These are phyloP conservation scores for Coemansia sp. DNA, from an alignment of 192 early-diverging fungal genomes.

Conservation along the genomic window DNA sequence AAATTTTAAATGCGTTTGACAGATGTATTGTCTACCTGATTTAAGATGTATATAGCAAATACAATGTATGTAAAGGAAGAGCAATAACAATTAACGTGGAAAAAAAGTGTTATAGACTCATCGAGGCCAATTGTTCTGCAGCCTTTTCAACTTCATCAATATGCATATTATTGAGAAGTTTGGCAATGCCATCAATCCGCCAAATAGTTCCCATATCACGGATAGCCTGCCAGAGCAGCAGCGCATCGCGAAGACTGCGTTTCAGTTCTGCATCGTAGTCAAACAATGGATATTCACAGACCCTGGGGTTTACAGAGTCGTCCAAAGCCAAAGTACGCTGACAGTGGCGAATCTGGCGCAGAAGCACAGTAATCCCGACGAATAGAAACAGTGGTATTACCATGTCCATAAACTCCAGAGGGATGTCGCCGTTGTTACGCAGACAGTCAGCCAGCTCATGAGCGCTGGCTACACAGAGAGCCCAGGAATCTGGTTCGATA, in stretches of 20 bases:
- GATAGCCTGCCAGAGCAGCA: slow-evolving; percentile 5
- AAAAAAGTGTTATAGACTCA: neutral
- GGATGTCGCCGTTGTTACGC: slow-evolving; percentile 21
- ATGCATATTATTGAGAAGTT: slow-evolving; percentile 18
- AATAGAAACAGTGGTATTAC: slow-evolving; percentile 20
- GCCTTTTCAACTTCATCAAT: slow-evolving; percentile 19
- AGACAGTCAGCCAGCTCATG: slow-evolving; percentile 16
- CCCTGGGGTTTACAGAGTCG: neutral
- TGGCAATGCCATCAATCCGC: slow-evolving; percentile 14
- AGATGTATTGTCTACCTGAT: too few species aligned
- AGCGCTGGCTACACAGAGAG: slow-evolving; percentile 8
- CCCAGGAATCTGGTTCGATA: slow-evolving; percentile 25
- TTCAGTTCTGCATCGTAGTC: slow-evolving; percentile 6
- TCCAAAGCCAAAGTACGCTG: neutral
- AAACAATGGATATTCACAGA: neutral
- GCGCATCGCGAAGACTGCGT: slow-evolving; percentile 10
- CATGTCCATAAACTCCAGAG: slow-evolving; percentile 24
- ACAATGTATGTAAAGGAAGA: too few species aligned
- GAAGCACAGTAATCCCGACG: slow-evolving; percentile 17
- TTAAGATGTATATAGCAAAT: too few species aligned
- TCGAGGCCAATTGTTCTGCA: slow-evolving; percentile 9
- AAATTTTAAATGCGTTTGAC: too few species aligned
- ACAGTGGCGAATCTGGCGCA: slow-evolving; percentile 26
- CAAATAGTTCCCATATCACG: slow-evolving; percentile 14
- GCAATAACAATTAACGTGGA: neutral